Evolutionary conservation across 2,329 filamentous ascomycete species (phyloP).

Genomic region (Sporothrix pallida): DNA sequence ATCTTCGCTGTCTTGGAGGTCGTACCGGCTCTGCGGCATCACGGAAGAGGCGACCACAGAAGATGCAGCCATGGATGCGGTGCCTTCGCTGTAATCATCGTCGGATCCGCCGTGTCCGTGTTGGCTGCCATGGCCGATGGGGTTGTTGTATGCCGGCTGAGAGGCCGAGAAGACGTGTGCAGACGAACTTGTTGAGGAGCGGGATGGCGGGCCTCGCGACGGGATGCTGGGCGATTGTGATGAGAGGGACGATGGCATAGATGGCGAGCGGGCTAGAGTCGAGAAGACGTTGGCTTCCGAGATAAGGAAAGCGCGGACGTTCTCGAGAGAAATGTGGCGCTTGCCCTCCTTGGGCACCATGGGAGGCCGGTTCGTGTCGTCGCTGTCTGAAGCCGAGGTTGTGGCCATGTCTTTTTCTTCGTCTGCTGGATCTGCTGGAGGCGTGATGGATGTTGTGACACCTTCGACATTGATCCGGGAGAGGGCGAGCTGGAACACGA

Average conservation of each 20-base stretch:
- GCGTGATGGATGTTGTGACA: constrained; percentile 53
- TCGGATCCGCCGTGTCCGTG: neutral
- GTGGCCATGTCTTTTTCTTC: constrained; percentile 33
- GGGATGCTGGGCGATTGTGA: constrained; percentile 48
- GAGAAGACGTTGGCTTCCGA: constrained; percentile 72
- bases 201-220: constrained; percentile 40
- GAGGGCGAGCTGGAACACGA: constrained; percentile 69
- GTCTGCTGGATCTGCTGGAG: constrained; percentile 29
- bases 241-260: constrained; percentile 62
- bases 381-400: too few species aligned
- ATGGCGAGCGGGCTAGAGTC: constrained; percentile 62
- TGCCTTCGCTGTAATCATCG: constrained; percentile 34
- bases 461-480: constrained; percentile 71
- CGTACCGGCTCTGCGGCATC: constrained; percentile 46
- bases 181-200: constrained; percentile 36
- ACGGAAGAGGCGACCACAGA: constrained; percentile 43
- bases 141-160: neutral
- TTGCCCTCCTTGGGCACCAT: constrained; percentile 66
- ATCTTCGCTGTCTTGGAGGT: constrained; percentile 58
- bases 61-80: constrained; percentile 44
- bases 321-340: constrained; percentile 66
- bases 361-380: constrained; percentile 39
- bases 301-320: constrained; percentile 68
- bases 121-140: neutral
- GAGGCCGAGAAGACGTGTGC: neutral